Conservation (phyloP, 2,329 filamentous ascomycete genomes). For the Alternaria longipes region DNA sequence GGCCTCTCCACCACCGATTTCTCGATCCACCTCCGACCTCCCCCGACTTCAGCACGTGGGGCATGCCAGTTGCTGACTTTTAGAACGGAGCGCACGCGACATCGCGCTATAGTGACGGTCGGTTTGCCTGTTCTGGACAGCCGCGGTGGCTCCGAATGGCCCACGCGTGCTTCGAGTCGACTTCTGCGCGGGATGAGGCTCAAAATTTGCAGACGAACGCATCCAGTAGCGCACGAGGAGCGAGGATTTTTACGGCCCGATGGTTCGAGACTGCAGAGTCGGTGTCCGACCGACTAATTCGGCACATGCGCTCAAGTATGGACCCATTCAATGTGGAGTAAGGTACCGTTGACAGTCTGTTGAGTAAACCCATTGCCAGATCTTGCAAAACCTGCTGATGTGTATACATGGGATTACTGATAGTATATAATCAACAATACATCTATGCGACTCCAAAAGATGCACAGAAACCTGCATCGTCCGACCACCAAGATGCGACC, state of each 20-base stretch:
- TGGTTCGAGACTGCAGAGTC: neutral
- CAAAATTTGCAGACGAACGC: neutral
- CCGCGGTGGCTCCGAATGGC: neutral
- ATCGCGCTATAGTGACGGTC: neutral
- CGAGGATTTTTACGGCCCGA: neutral
- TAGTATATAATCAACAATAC: neutral
- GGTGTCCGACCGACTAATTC: neutral
- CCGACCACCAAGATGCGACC: neutral
- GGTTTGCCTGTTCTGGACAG: neutral
- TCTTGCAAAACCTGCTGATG: neutral
- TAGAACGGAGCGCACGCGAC: neutral
- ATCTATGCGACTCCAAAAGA: neutral
- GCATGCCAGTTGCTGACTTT: neutral
- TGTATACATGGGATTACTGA: neutral
- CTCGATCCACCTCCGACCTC: constrained; percentile 11
- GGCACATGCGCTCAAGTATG: neutral
- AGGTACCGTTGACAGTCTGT: neutral
- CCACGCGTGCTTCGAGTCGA: neutral
- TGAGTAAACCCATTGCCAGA: neutral
- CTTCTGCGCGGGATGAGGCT: constrained; percentile 1
- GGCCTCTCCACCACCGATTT: constrained; percentile 5
- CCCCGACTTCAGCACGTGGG: neutral
- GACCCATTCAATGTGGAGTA: neutral
- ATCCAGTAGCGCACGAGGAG: neutral
- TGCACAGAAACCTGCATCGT: neutral